phyloP scores from a whole-genome alignment of 1,284 basidiomycete species.

The Trametes versicolor region DNA sequence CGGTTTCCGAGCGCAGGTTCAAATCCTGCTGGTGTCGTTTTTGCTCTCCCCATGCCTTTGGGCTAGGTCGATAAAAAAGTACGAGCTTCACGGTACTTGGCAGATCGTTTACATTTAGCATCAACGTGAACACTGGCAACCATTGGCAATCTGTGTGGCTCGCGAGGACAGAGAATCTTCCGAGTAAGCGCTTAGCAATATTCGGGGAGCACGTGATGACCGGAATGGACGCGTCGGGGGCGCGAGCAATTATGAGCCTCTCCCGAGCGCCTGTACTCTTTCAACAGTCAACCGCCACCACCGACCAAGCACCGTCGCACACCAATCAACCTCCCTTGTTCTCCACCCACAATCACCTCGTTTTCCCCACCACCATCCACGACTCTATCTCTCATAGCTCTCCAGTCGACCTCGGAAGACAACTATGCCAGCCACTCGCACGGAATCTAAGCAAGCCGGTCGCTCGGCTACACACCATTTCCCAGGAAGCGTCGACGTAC shows the following conservation, averaged over 20 bases:
- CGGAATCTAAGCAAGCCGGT: conserved; percentile 21
- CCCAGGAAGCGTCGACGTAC: conserved; percentile 19
- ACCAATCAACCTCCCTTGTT: neutral
- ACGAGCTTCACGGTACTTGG: no score
- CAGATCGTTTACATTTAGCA: no score
- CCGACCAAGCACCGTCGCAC: neutral
- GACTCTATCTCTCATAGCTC: neutral
- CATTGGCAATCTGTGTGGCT: no score
- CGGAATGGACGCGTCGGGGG: conserved; percentile 28
- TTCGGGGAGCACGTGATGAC: conserved; percentile 29
- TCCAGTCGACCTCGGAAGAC: no score
- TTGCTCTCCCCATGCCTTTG: no score
- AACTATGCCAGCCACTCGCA: conserved; percentile 34
- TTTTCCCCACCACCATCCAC: no score
- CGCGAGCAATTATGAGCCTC: conserved; percentile 20
- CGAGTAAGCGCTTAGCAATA: conserved; percentile 2
- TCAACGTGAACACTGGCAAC: no score
- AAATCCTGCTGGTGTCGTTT: no score
- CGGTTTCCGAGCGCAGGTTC: no score
- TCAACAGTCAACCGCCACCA: conserved; percentile 30
- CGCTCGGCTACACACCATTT: conserved; percentile 21
- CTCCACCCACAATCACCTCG: neutral
- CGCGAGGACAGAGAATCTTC: no score
- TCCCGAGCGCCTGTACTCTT: conserved; percentile 11
- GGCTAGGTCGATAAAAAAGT: no score